Percentiles rank a stretch among this genome's conserved stretches.
Conservation (phyloP, 148 eudicot species). For the Rhododendron henanense region DNA sequence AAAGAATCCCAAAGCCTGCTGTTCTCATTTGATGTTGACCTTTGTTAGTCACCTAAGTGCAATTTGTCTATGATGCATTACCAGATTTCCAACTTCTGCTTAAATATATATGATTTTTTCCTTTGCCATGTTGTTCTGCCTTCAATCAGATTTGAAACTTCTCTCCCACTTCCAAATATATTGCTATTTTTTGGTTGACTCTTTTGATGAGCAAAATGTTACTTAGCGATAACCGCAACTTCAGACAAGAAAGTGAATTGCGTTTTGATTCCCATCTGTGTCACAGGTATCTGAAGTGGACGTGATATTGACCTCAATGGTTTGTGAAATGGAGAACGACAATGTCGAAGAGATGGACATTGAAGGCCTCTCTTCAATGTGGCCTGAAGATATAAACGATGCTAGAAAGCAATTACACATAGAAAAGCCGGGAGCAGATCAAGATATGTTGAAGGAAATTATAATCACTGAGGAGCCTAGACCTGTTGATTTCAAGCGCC, state of each 20-base stretch:
- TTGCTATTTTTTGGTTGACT: not conserved
- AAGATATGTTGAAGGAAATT: constrained; percentile 65
- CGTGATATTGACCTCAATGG: constrained; percentile 20
- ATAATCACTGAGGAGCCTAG: constrained; percentile 46
- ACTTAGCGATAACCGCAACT: not conserved
- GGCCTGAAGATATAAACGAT: constrained; percentile 79
- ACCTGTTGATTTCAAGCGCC: constrained; percentile 57
- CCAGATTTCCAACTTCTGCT: not conserved
- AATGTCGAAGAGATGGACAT: constrained; percentile 59
- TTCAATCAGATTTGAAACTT: not conserved
- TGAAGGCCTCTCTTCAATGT: constrained; percentile 68
- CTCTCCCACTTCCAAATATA: not conserved
- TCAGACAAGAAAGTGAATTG: not conserved
- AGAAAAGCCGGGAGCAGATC: constrained; percentile 59
- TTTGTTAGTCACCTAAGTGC: not conserved
- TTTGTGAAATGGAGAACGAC: constrained; percentile 38
- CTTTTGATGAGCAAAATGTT: not conserved
- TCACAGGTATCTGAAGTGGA: not conserved
- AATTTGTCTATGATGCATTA: constrained; percentile 1
- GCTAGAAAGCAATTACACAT: constrained; percentile 68
- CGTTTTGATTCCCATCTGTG: not conserved
- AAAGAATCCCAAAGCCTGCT: not conserved
- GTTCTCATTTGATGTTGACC: not conserved
- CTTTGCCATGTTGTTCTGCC: not conserved
- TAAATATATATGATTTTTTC: not conserved